Conservation (phyloP, 2,329 filamentous ascomycete species). For the Cladosporium phlei region DNA sequence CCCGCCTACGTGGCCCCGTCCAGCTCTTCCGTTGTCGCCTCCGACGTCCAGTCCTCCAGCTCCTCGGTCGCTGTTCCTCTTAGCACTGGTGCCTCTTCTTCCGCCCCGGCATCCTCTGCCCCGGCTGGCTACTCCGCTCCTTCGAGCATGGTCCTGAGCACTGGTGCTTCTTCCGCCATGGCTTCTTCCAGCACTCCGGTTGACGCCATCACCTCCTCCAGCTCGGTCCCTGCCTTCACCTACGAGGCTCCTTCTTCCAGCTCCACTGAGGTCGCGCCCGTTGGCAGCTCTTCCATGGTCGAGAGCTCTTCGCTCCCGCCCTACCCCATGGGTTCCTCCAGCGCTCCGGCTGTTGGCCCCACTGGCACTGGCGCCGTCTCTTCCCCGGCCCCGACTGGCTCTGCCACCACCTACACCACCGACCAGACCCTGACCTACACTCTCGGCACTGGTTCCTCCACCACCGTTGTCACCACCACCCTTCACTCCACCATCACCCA, state of each 20-base stretch:
- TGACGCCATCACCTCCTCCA: conserved; percentile 8
- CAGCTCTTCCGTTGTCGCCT: conserved; percentile 2
- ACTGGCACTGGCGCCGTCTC: conserved; percentile 16
- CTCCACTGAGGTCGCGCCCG: conserved; percentile 10
- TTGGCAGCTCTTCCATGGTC: conserved; percentile 17
- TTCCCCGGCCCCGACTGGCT: conserved; percentile 14
- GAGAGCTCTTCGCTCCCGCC: conserved; percentile 17
- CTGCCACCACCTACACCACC: conserved; percentile 24
- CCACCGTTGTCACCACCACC: conserved; percentile 32
- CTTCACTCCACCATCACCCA: conserved; percentile 31
- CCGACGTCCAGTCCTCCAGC: conserved; percentile 2
- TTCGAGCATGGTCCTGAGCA: conserved; percentile 10
- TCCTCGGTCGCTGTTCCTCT: neutral
- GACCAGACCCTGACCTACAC: conserved; percentile 34
- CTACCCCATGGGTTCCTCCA: conserved; percentile 15
- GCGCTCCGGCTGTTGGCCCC: conserved; percentile 16
- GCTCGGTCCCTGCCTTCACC: conserved; percentile 4
- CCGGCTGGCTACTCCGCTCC: conserved; percentile 11
- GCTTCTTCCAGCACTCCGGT: conserved; percentile 15
- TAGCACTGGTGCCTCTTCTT: conserved; percentile 5
- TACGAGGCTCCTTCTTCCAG: conserved; percentile 7
- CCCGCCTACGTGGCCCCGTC: conserved; percentile 5
- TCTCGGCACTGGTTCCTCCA: conserved; percentile 30
- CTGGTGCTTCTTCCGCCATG: conserved; percentile 15
- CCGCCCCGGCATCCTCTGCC: conserved; percentile 9